Conservation (phyloP, 345 rosid species). For the Sapria himalayana region DNA sequence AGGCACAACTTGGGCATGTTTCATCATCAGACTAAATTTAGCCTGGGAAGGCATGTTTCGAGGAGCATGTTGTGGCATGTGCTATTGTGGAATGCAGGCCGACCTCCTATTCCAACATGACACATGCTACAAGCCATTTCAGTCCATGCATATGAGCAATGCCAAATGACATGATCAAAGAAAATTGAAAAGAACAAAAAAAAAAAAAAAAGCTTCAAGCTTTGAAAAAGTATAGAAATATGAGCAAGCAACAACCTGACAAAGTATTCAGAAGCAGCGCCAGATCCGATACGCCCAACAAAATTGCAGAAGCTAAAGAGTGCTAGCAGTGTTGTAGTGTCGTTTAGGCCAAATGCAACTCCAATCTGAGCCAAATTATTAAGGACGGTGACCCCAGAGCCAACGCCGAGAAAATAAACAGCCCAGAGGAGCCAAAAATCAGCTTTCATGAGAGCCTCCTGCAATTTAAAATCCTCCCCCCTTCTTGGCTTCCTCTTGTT, state of each 20-base stretch:
- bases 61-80: too few relatives aligned
- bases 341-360: conserved; percentile 41
- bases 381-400: conserved; percentile 72
- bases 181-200: too few relatives aligned
- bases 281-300: conserved; percentile 66
- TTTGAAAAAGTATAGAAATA: too few relatives aligned
- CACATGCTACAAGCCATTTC: too few relatives aligned
- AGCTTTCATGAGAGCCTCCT: conserved; percentile 63
- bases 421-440: conserved; percentile 98
- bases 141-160: too few relatives aligned
- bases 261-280: conserved; percentile 75
- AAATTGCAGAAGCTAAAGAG: conserved; percentile 78
- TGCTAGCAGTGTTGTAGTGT: conserved; percentile 51
- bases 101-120: too few relatives aligned
- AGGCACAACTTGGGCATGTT: too few relatives aligned
- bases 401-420: conserved; percentile 67
- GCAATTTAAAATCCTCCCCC: conserved; percentile 67
- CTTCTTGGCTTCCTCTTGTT: conserved; percentile 58
- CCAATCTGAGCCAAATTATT: conserved; percentile 97
- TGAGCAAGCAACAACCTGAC: conserved; percentile 34
- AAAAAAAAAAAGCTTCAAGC: too few relatives aligned
- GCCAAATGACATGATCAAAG: not conserved
- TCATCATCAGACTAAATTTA: too few relatives aligned
- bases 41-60: too few relatives aligned
- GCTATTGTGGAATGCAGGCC: too few relatives aligned